phyloP scores from a whole-genome alignment of 2,329 filamentous ascomycete species.

The Metarhizium album region DNA sequence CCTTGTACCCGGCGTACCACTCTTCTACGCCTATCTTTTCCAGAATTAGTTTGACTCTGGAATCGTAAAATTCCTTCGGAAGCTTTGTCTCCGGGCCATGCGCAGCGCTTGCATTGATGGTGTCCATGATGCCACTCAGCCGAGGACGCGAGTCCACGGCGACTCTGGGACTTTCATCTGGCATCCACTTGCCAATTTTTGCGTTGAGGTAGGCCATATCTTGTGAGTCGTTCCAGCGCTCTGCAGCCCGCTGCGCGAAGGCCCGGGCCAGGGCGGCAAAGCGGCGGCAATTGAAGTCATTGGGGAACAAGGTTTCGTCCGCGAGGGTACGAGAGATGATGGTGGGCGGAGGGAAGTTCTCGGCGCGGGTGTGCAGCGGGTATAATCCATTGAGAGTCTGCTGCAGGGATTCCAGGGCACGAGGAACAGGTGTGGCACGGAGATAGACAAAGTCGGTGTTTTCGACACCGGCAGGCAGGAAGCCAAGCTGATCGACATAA shows the following conservation, averaged over 20 bases:
- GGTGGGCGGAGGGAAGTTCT: constrained; percentile 47
- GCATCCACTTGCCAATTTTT: constrained; percentile 78
- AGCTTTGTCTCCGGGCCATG: constrained; percentile 66
- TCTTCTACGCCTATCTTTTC: constrained; percentile 75
- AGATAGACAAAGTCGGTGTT: constrained; percentile 55
- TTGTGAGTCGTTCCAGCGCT: constrained; percentile 62
- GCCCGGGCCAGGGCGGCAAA: constrained; percentile 59
- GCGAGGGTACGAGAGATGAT: constrained; percentile 53
- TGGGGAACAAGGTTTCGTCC: constrained; percentile 73
- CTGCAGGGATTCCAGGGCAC: constrained; percentile 68
- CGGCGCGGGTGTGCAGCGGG: constrained; percentile 36
- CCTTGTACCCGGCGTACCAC: constrained; percentile 82
- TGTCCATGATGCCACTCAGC: constrained; percentile 87
- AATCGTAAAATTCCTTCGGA: constrained; percentile 80
- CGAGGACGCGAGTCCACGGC: constrained; percentile 78
- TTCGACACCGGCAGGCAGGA: constrained; percentile 53
- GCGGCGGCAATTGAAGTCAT: constrained; percentile 62
- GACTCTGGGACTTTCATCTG: constrained; percentile 52
- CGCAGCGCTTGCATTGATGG: constrained; percentile 76
- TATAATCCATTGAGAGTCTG: constrained; percentile 68
- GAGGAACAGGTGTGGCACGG: constrained; percentile 62
- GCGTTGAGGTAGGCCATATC: constrained; percentile 79
- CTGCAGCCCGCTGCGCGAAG: constrained; percentile 61
- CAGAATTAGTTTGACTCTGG: constrained; percentile 56
- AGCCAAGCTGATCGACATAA: constrained; percentile 64